phyloP scores from a whole-genome alignment of 2,329 filamentous ascomycete species.

The Monosporascus sp. region DNA sequence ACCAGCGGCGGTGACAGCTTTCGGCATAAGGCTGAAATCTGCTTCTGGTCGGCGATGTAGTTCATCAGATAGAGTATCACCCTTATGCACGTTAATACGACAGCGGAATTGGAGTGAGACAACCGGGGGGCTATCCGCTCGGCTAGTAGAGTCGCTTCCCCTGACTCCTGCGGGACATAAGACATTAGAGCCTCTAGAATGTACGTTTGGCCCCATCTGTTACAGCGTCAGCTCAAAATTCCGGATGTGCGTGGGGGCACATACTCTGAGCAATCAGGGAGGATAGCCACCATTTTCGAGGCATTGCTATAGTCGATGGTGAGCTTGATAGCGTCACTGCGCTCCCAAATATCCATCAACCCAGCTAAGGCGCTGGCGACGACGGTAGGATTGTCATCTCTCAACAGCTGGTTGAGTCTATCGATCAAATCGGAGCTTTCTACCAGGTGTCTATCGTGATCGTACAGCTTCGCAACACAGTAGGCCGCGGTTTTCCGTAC shows the following conservation, averaged over 20 bases:
- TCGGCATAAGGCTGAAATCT: slow-evolving; percentile 78
- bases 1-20: slow-evolving; percentile 94
- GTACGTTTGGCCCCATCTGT: slow-evolving; percentile 96
- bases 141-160: slow-evolving; percentile 81
- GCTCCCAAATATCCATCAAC: slow-evolving; percentile 97
- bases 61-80: slow-evolving; percentile 98
- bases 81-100: slow-evolving; percentile 91
- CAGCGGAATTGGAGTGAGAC: slow-evolving; percentile 93
- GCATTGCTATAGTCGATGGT: slow-evolving; percentile 97
- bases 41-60: slow-evolving; percentile 89
- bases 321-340: slow-evolving; percentile 93
- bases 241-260: slow-evolving; percentile 26
- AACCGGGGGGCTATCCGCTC: slow-evolving; percentile 93
- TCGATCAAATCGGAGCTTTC: slow-evolving; percentile 91
- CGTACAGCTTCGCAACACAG: slow-evolving; percentile 95
- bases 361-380: slow-evolving; percentile 89
- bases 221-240: slow-evolving; percentile 3
- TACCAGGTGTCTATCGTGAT: slow-evolving; percentile 86
- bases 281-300: slow-evolving; percentile 94
- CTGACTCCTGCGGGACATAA: slow-evolving; percentile 87
- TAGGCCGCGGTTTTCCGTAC: slow-evolving; percentile 96
- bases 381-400: slow-evolving; percentile 95
- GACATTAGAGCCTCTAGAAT: slow-evolving; percentile 97
- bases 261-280: slow-evolving; percentile 95
- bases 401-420: slow-evolving; percentile 77